Base-by-base conservation (phyloP, 495 filamentous ascomycete species). In the Achaetomiella virescens region DNA sequence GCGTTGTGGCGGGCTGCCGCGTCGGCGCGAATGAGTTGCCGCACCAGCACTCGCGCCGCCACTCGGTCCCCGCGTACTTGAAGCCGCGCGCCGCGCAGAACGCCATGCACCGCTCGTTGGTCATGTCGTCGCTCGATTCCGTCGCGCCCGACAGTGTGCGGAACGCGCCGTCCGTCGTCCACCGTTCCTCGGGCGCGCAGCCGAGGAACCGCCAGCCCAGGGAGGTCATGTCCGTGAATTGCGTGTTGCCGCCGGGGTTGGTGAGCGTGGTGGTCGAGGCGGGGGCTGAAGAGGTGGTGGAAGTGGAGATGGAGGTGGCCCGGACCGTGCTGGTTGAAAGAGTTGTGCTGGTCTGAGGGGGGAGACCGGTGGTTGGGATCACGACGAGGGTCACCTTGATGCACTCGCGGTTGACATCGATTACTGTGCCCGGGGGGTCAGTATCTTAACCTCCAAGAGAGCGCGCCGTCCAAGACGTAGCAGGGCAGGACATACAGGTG, bases 41-140 rank as follows among this genome's bases (percentile, higher is more conserved):
- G 66, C 84, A 87, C 68, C 80, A 86, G 67, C 84, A 86, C 66
- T 90, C 82, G 44, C 78, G 79, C 45, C 74, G 74, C 60, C 83
- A 88, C 64, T 89, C 82, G 24, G 81, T 69, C 51, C 86, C 86
- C 60, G 77, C 79, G 65, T 76, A 83, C 48, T 36, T 70, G 58
- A 69, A 83, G 15, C 69, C 69, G 12, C 60, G 60, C 20, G 33
- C 57, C 35, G 57, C 67, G 72, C 82, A 85, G 61, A 78, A 82
- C 46, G 70, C 63, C 27, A 78, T 62, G 69, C 84, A 87, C 48
- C 67, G 73, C 63, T 77, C 72, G 27, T 84, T 72, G 35, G 82
- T 85, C 78, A 85, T 81, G 48, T 56, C 55, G 62, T 77, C 66
- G 50, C 71, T 61, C 31, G 67, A 62, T 3, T 68, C 71, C 17